Evolutionary conservation across 306 rosid species (phyloP), one percentile per base, ranked within the genome.

Genomic region (Malus asiatica): DNA sequence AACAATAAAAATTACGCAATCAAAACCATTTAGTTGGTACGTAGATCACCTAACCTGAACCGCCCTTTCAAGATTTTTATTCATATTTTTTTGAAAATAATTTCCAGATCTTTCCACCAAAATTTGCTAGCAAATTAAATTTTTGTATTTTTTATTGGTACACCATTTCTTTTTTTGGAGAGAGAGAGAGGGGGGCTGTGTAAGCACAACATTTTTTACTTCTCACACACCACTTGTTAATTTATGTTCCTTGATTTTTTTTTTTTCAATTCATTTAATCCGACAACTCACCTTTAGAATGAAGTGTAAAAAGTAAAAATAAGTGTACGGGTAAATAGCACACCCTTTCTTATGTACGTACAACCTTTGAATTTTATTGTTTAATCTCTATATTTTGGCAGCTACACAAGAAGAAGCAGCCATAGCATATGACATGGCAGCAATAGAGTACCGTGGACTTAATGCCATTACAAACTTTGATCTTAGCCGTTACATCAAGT

Each of bases 371-470:
- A 67, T 27, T 55, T 57, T 20, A 1, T 59, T 23, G 32, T 44
- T 25, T 7, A 4, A 14, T 66, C 5, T 29, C 42, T 16, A 63
- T 15, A 19, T n/a, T 7, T 51, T 65, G 14, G 66, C 83, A 91
- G 98, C 98, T 73, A 91, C 98, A 33, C 98, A 94, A 80, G 98
- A 94, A 84, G 98, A 94, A 82, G 97, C 98, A 44, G 98, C 98
- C 46, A 78, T 79, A 3, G 98, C 98, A 20, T 94, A 94, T 82
- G 98, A 94, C 78, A 78, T 80, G 86, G 98, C 98, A 46, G 98
- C 98, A 15, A 89, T 94, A 75, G 89, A 91, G 72, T 83, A 91
- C 20, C 89, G 97, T 7, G 98, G 98, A 77, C 89, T 92, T 77
- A 90, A 94, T 75, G 98, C 98, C 53, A 89, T 94, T 77, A 94